A percentile compares a stretch with the other conserved stretches of the same genome.
Evolutionary conservation across 2,329 filamentous ascomycete species (phyloP).

Genomic region (Aspergillaceae sp.): DNA sequence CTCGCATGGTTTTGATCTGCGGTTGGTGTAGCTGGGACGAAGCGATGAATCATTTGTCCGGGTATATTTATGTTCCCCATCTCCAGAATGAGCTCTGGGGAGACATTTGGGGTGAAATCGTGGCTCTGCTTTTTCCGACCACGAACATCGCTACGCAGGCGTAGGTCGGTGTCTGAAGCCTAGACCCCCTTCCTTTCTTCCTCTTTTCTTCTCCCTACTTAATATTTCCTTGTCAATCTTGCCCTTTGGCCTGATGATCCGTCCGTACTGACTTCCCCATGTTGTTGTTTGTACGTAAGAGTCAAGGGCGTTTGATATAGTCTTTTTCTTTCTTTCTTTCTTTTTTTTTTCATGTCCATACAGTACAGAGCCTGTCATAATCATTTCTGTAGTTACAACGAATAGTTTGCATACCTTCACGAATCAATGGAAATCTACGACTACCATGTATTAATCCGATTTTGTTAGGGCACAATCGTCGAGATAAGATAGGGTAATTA

Average conservation of each 20-base stretch:
- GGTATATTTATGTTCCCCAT: slow-evolving; percentile 21
- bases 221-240: neutral
- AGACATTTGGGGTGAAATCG: slow-evolving; percentile 24
- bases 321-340: too few relatives aligned
- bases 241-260: too few relatives aligned
- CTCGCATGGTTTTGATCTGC: slow-evolving; percentile 16
- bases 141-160: neutral
- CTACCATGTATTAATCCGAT: too few relatives aligned
- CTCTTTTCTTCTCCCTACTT: neutral
- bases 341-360: too few relatives aligned
- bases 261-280: too few relatives aligned
- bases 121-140: slow-evolving; percentile 11
- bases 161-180: neutral
- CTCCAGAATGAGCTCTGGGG: slow-evolving; percentile 19
- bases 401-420: too few relatives aligned
- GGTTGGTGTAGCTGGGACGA: slow-evolving; percentile 24
- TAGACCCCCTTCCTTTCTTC: neutral
- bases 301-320: too few relatives aligned
- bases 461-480: neutral
- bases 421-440: too few relatives aligned
- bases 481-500: neutral
- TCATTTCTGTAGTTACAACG: too few relatives aligned
- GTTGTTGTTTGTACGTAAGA: too few relatives aligned
- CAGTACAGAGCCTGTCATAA: too few relatives aligned
- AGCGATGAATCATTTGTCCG: slow-evolving; percentile 15